Evolutionary conservation across 768 basidiomycete species (phyloP).

Genomic region (Leccinellum luteum): DNA sequence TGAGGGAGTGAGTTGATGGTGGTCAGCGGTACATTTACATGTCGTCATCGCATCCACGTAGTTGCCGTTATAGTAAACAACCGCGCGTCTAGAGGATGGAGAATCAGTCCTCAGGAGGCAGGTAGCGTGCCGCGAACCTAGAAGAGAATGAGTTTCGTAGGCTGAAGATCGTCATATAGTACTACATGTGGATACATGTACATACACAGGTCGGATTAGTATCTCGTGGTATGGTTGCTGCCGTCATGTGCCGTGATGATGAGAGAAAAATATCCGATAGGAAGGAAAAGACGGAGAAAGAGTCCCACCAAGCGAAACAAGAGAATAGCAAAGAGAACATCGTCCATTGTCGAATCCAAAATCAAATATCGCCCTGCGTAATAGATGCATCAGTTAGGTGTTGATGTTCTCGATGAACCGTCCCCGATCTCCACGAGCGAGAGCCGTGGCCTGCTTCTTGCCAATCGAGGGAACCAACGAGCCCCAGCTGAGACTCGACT

Average conservation of each 20-base stretch:
- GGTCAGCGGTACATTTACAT: too few relatives aligned
- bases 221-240: neutral
- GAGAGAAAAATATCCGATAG: neutral
- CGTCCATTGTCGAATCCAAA: neutral
- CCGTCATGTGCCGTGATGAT: neutral
- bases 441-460: neutral
- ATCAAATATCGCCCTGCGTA: neutral
- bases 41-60: too few relatives aligned
- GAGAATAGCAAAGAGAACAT: neutral
- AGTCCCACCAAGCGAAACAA: neutral
- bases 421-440: slow-evolving; percentile 13
- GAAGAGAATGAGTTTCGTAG: neutral
- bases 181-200: neutral
- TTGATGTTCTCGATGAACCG: neutral
- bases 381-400: neutral
- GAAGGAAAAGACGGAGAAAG: neutral
- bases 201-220: neutral
- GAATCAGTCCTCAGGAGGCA: neutral
- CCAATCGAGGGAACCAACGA: slow-evolving; percentile 10
- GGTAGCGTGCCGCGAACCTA: neutral
- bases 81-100: neutral
- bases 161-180: neutral
- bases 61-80: neutral
- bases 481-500: slow-evolving; percentile 22
- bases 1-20: too few relatives aligned